Base-by-base conservation (phyloP, 305 asterid species). In the Fraxinus latifolia region DNA sequence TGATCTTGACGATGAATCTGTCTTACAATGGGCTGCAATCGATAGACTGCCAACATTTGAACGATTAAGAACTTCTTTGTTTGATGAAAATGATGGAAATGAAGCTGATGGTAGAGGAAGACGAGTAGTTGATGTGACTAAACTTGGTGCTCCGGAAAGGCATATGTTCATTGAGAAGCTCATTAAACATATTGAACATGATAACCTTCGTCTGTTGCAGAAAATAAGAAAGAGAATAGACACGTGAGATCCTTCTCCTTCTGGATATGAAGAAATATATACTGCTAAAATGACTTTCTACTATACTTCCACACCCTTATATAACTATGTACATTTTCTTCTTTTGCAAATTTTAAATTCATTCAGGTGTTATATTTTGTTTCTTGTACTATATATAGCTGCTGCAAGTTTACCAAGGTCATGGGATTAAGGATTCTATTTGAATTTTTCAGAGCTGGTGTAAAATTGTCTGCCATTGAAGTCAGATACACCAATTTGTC, bases 111-210 rank as follows among this genome's bases (percentile, higher is more conserved):
- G 3, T 68, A 80, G 44, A n/a, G 82, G 87, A 9, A 91, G 84
- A 84, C 83, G 85, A 68, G 91, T 90, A 67, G 88, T 94, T 71
- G 93, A 95, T 87, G 98, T 95, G 67, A 87, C 95, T 5, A 90
- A 92, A 86, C 92, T 95, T 74, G 87, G 85, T 39, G 92, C 97
- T 25, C 83, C 81, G 4, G 97, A 93, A 86, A 91, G 85, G 89
- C 97, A 84, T 84, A 62, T 90, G 86, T 90, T 92, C 80, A 91
- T 93, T 37, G 93, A 90, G 85, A 93, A 90, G 87, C 92, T 95
- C 79, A 92, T 95, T 70, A 88, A 88, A 39, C 96, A 95, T 80
- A 88, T 92, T 72, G 95, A 93, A 31, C 91, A 90, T 36, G 98
- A 95, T 85, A 93, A 95, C 83, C 97, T 93, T 77, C 89, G 78